Evolutionary conservation across 1,284 basidiomycete genomes (phyloP), one percentile per base, ranked within the genome.

Genomic region (Boletellus deceptivus): DNA sequence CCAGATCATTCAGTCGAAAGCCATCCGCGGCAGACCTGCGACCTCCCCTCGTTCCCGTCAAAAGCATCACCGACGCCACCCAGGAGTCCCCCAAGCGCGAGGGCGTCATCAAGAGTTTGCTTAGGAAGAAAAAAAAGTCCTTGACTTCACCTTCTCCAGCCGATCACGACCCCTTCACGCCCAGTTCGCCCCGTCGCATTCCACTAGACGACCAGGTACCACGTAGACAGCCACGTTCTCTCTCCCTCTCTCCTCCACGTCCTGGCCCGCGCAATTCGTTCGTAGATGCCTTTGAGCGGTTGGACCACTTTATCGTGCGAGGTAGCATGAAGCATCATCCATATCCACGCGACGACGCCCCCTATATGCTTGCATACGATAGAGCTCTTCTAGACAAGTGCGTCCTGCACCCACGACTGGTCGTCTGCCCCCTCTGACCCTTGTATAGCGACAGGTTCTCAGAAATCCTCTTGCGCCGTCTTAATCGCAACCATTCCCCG

Each of bases 341-440:
- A 2, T 83, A 82, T 56, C 57, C 71, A 4, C 59, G 45, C 16
- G 57, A 65, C 3, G 75, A 82, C 14, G 80, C 74, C 5, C 76
- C 79, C 3, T 86, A 86, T 60, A 82, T 85, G 80, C 80, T 80
- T 54, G 70, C 81, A 0, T 88, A 85, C 55, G 77, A 82, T 50
- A 70, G 74, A 22, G 70, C 77, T n/a, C 63, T 75, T 13, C 59
- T 85, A 16, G 79, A 84, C 54, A 84, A 75, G 86, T 86, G 52
- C 56, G 80, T 1, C 18, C 70, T 37, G 25, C 35, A 53, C 20
- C 29, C 45, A 20, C 53, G 44, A 24, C 41, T 13, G 27, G 39
- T 43, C 42, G 33, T 36, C 22, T 44, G 54, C 37, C 53, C 43
- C 39, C 4, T 40, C 53, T 67, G 46, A 60, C 53, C 29, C 53